A percentile compares a stretch with the other conserved stretches of the same genome.
These are phyloP conservation scores for Chlorencoelia australis DNA, from an alignment of 2,329 filamentous ascomycete genomes.

Conservation along the genomic window DNA sequence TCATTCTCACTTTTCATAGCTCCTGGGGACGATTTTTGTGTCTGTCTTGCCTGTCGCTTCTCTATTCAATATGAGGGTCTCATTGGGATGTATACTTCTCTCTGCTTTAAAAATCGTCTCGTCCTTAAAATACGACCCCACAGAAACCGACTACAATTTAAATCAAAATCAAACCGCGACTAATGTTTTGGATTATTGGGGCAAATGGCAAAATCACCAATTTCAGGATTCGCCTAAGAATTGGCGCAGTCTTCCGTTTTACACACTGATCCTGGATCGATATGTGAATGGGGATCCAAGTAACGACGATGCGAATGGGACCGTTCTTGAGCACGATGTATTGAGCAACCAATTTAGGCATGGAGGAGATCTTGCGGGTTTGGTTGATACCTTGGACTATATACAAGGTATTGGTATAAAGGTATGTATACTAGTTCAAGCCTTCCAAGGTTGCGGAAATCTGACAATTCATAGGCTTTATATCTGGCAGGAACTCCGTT, in stretches of 20 bases:
- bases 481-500: slow-evolving; percentile 54
- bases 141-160: background rate
- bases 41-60: no score
- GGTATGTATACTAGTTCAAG: slow-evolving; percentile 7
- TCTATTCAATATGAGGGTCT: no score
- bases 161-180: background rate
- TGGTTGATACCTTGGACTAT: slow-evolving; percentile 53
- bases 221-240: slow-evolving; percentile 46
- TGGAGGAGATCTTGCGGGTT: slow-evolving; percentile 48
- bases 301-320: slow-evolving; percentile 53
- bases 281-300: slow-evolving; percentile 55
- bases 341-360: slow-evolving; percentile 48
- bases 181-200: background rate
- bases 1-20: no score
- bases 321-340: slow-evolving; percentile 48
- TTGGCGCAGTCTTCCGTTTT: slow-evolving; percentile 57
- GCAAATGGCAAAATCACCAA: slow-evolving; percentile 36
- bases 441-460: background rate
- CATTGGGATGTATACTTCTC: no score
- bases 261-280: slow-evolving; percentile 51
- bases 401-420: slow-evolving; percentile 56
- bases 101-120: no score
- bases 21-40: no score
- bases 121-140: background rate
- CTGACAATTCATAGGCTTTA: slow-evolving; percentile 29